phyloP scores from a whole-genome alignment of 106 monocot species.

The Chionographis japonica region DNA sequence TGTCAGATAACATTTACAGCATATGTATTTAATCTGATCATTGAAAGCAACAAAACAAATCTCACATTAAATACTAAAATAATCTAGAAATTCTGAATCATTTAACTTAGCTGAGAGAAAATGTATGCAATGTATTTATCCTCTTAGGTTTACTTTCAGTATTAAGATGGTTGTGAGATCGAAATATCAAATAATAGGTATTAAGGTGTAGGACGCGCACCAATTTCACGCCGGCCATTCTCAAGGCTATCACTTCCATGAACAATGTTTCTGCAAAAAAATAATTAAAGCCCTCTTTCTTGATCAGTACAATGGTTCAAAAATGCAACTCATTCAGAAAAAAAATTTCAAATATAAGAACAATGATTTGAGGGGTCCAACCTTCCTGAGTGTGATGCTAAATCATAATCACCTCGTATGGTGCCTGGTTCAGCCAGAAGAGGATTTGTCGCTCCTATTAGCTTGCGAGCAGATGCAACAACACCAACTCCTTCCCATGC shows the following conservation, averaged over 20 bases:
- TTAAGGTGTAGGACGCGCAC: conserved; percentile 24
- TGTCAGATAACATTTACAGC: too few relatives aligned
- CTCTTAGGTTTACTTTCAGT: too few relatives aligned
- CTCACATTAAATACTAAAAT: too few relatives aligned
- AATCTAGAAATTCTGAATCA: too few relatives aligned
- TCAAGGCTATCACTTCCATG: conserved; percentile 99
- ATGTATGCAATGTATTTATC: too few relatives aligned
- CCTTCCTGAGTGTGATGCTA: conserved; percentile 97
- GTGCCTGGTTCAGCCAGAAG: conserved; percentile 99
- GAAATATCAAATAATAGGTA: too few relatives aligned
- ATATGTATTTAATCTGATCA: too few relatives aligned
- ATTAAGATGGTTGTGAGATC: too few relatives aligned
- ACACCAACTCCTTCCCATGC: conserved; percentile 99
- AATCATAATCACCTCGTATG: conserved; percentile 89
- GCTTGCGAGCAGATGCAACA: conserved; percentile 90
- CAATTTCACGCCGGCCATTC: conserved; percentile 86
- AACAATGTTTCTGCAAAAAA: conserved; percentile 79
- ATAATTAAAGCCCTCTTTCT: background rate
- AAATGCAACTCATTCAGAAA: too few relatives aligned
- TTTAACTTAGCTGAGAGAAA: too few relatives aligned
- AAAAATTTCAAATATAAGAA: background rate
- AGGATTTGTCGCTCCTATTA: conserved; percentile 97
- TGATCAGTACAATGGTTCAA: too few relatives aligned
- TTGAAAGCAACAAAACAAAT: too few relatives aligned
- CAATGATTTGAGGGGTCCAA: conserved; percentile 11